Conservation (phyloP, 345 rosid genomes). For the Populus alba region DNA sequence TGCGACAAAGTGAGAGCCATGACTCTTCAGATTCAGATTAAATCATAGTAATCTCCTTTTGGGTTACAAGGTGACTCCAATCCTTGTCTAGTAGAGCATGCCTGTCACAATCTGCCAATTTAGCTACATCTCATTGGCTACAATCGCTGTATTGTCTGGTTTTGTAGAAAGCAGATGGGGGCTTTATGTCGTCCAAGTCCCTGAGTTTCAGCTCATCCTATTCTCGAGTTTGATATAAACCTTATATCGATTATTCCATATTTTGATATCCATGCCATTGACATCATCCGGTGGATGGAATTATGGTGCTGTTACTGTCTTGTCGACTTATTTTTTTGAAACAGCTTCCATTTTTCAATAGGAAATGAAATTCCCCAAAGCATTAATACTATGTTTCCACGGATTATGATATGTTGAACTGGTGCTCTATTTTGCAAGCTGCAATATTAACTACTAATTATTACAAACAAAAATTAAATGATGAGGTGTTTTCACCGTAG, state of each 20-base stretch:
- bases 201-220: not conserved
- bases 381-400: not conserved
- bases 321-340: not conserved
- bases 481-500: too few species aligned
- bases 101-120: not conserved
- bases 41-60: not conserved
- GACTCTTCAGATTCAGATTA: slow-evolving; percentile 32
- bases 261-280: not conserved
- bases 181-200: not conserved
- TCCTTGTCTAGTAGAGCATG: not conserved
- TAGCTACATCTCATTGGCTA: not conserved
- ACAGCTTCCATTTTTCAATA: not conserved
- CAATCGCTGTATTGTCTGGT: not conserved
- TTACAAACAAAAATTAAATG: too few species aligned
- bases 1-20: slow-evolving; percentile 47
- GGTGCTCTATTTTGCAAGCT: not conserved
- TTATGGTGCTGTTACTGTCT: not conserved
- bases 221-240: not conserved
- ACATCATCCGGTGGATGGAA: not conserved
- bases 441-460: not conserved
- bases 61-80: not conserved
- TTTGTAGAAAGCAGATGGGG: not conserved
- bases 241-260: not conserved
- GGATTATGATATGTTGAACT: not conserved
- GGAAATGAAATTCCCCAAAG: not conserved